phyloP scores from a whole-genome alignment of 345 rosid species.

The Populus alba region DNA sequence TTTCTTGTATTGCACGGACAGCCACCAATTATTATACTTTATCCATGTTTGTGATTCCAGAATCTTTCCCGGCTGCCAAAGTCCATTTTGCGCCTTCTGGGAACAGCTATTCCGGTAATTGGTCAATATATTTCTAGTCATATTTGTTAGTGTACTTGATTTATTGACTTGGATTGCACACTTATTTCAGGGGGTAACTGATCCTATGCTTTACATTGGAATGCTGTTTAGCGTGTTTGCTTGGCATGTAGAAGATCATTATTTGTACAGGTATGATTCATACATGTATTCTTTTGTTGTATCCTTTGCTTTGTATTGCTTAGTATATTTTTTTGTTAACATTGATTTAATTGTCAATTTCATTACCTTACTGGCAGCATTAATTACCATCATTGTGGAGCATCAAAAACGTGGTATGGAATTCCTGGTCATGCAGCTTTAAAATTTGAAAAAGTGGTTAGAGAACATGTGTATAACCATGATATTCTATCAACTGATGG shows the following conservation, averaged over 20 bases:
- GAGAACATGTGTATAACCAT: conserved; percentile 70
- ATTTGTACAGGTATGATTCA: conserved; percentile 73
- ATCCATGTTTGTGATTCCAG: conserved; percentile 40
- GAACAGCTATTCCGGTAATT: conserved; percentile 79
- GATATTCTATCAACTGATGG: conserved; percentile 74
- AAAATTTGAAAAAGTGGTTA: conserved; percentile 86
- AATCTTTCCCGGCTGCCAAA: conserved; percentile 78
- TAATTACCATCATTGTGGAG: conserved; percentile 98
- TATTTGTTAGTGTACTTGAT: not conserved
- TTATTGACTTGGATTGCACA: conserved; percentile 11
- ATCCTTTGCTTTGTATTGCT: not conserved
- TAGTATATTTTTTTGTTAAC: not conserved
- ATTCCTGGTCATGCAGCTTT: conserved; percentile 93
- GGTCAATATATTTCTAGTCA: not conserved
- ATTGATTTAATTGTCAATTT: not conserved
- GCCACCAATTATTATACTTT: not conserved
- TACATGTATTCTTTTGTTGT: not conserved
- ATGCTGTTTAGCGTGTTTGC: conserved; percentile 99
- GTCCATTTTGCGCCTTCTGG: conserved; percentile 85
- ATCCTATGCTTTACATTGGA: conserved; percentile 99
- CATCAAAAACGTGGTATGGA: conserved; percentile 99
- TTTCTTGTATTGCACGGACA: conserved; percentile 9
- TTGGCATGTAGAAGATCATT: conserved; percentile 99
- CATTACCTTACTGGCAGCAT: conserved; percentile 53
- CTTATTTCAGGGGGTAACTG: conserved; percentile 90